A percentile compares a stretch with the other conserved stretches of the same genome.
These are phyloP conservation scores for Aspergillus mulundensis DNA, from an alignment of 495 filamentous ascomycete species.

Conservation along the genomic window DNA sequence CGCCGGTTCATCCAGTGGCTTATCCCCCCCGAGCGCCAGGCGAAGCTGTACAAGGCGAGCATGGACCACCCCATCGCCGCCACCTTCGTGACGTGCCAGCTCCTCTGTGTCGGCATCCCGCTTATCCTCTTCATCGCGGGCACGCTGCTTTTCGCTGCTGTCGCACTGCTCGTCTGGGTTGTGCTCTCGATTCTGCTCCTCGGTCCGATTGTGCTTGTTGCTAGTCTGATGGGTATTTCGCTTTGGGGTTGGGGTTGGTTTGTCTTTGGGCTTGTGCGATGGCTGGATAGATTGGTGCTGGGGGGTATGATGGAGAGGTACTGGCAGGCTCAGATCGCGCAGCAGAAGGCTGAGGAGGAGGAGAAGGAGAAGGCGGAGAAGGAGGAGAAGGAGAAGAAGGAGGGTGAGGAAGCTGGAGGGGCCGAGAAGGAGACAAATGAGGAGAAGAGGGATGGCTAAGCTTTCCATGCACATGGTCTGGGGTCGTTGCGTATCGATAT, in stretches of 20 bases:
- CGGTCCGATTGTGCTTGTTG: slow-evolving; percentile 33
- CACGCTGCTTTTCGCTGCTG: slow-evolving; percentile 31
- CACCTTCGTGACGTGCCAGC: slow-evolving; percentile 32
- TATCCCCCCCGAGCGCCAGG: slow-evolving; percentile 28
- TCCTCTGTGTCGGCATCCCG: slow-evolving; percentile 36
- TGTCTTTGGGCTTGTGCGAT: slow-evolving; percentile 32
- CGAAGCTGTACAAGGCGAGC: slow-evolving; percentile 26
- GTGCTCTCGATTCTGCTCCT: slow-evolving; percentile 33
- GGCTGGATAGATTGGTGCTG: slow-evolving; percentile 30
- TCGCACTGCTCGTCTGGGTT: slow-evolving; percentile 30
- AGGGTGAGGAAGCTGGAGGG: background rate
- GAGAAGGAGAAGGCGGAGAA: background rate
- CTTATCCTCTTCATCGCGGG: slow-evolving; percentile 33
- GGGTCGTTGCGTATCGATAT: background rate
- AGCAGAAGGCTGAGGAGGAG: background rate
- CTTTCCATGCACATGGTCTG: too few species aligned
- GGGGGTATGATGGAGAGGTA: slow-evolving; percentile 30
- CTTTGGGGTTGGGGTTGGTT: slow-evolving; percentile 41
- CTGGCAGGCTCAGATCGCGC: slow-evolving; percentile 19
- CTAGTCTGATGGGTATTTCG: slow-evolving; percentile 34
- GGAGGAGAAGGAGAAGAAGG: background rate
- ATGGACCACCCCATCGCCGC: slow-evolving; percentile 30
- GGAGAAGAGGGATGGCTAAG: background rate
- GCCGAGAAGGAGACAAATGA: background rate
- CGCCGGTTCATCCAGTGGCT: slow-evolving; percentile 22